These are phyloP conservation scores for Pseudogymnoascus sp. DNA, from an alignment of 2,329 filamentous ascomycete species.

Conservation along the genomic window DNA sequence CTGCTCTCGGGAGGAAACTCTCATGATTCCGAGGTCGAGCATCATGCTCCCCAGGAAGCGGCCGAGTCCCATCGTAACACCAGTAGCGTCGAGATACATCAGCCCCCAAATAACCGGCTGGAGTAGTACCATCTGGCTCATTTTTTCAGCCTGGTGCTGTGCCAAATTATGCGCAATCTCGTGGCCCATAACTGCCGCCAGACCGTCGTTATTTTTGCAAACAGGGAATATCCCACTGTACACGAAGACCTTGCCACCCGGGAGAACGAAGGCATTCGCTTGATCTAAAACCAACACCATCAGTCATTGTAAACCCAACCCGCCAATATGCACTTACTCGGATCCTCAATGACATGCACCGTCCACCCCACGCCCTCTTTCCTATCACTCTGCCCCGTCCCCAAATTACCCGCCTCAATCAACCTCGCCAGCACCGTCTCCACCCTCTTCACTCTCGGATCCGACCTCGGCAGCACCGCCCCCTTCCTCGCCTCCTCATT, in stretches of 20 bases:
- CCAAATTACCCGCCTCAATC: slow-evolving; percentile 58
- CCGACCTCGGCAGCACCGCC: slow-evolving; percentile 48
- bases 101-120: slow-evolving; percentile 32
- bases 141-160: slow-evolving; percentile 58
- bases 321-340: slow-evolving; percentile 30
- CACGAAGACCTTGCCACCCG: slow-evolving; percentile 74
- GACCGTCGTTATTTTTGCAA: slow-evolving; percentile 56
- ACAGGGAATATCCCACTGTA: slow-evolving; percentile 65
- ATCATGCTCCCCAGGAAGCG: slow-evolving; percentile 20
- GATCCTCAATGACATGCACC: slow-evolving; percentile 65
- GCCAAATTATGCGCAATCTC: slow-evolving; percentile 74
- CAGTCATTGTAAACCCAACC: background rate
- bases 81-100: slow-evolving; percentile 26
- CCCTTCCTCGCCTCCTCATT: slow-evolving; percentile 45
- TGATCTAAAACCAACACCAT: slow-evolving; percentile 18
- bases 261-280: slow-evolving; percentile 70
- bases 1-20: slow-evolving; percentile 63
- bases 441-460: slow-evolving; percentile 50
- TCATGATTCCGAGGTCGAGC: slow-evolving; percentile 55
- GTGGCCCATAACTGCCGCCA: slow-evolving; percentile 70
- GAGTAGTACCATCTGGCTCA: slow-evolving; percentile 36
- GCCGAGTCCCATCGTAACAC: slow-evolving; percentile 21
- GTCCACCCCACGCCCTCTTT: slow-evolving; percentile 52
- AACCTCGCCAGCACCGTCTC: slow-evolving; percentile 57
- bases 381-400: slow-evolving; percentile 17